Conservation (phyloP, 2,329 filamentous ascomycete species). For the Phaeosphaeriaceae sp. region DNA sequence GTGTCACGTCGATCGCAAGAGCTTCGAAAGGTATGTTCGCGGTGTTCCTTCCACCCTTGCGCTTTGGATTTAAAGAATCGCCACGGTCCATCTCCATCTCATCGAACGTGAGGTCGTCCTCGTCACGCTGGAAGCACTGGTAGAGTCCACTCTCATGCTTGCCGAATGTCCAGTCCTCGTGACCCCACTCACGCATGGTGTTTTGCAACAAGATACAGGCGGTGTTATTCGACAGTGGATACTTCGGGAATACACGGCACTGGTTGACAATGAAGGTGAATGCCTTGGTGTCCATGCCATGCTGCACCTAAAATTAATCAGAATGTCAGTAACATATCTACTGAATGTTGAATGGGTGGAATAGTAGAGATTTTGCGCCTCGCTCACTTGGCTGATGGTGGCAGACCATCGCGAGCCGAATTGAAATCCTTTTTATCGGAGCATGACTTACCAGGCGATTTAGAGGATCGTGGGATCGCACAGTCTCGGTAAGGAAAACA, state of each 20-base stretch:
- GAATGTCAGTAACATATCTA: no score
- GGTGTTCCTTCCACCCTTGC: background rate
- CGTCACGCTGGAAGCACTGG: background rate
- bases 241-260: background rate
- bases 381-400: no score
- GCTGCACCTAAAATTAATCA: background rate
- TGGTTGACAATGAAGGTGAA: slow-evolving; percentile 1
- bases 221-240: background rate
- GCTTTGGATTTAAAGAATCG: background rate
- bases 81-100: background rate
- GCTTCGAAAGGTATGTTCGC: slow-evolving; percentile 13
- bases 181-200: background rate
- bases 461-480: background rate
- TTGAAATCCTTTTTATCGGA: no score
- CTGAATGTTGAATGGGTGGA: no score
- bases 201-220: background rate
- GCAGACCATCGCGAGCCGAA: no score
- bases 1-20: slow-evolving; percentile 16
- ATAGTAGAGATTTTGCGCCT: no score
- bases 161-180: background rate
- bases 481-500: background rate
- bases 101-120: background rate
- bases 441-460: background rate
- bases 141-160: background rate
- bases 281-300: background rate